Base-by-base conservation (phyloP, 495 filamentous ascomycete species). In the Cetradonia linearis region DNA sequence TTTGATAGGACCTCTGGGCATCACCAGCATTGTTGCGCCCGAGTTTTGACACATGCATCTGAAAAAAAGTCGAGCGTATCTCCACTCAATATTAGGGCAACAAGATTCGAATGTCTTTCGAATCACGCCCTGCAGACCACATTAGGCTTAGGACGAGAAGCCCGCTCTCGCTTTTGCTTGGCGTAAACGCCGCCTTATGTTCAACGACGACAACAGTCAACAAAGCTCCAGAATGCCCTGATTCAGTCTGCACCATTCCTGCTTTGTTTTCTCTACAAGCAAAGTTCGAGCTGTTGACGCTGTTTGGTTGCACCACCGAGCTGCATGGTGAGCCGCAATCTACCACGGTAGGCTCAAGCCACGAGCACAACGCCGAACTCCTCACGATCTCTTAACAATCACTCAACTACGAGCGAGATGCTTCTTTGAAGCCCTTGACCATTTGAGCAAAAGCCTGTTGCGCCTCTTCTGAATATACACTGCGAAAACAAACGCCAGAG, bases 301-400 rank as follows among this genome's bases (percentile, higher is more conserved):
- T 27, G 37, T 14, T 20, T 49, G 36, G 33, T 2, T 11, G 16
- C 27, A n/a, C 38, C 37, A 40, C 40, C 42, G 25, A 55, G 59
- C 52, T 40, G 50, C 38, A 61, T 61, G 59, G 50, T 61, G 52
- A 61, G 52, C 59, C 59, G n/a, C 52, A 61, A 61, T 46, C 3
- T 14, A 55, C 3, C 18, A 23, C 49, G 33, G 3, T 28, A 48
- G 59, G 59, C 52, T 55, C 50, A 47, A 61, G 59, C 49, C 52
- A 61, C 59, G 50, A 47, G 58, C 48, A 37, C 48, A 53, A 40
- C 58, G 30, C 20, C 36, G 50, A 53, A 25, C 58, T 8, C 25
- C 28, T n/a, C 16, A 34, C 50, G n/a, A 36, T 13, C 16, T 50
- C 23, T 18, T 34, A 10, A 60, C 36, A 33, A 28, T 18, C 48